A percentile compares a stretch with the other conserved stretches of the same genome.
Evolutionary conservation across 345 rosid species (phyloP).

Genomic region (Boechera retrofracta): DNA sequence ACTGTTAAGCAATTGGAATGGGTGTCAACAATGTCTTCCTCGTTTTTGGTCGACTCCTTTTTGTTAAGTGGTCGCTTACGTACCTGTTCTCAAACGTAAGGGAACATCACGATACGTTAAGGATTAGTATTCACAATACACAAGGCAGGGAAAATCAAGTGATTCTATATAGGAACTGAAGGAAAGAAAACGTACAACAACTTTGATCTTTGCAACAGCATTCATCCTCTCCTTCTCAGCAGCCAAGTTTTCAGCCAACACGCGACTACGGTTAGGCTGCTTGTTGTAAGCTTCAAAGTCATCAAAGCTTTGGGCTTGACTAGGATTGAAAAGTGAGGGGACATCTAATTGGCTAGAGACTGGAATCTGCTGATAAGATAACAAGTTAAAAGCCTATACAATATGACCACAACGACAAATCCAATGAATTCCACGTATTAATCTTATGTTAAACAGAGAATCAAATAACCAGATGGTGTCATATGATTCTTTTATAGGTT

Average conservation of each 20-base stretch:
- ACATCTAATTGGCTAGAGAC: conserved; percentile 63
- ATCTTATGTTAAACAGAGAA: conserved; percentile 14
- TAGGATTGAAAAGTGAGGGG: conserved; percentile 66
- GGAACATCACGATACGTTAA: conserved; percentile 9
- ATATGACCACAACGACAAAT: background rate
- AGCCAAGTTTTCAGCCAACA: conserved; percentile 73
- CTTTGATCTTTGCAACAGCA: conserved; percentile 98
- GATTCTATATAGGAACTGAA: background rate
- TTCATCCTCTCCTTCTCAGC: conserved; percentile 82
- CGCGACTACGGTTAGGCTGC: conserved; percentile 72
- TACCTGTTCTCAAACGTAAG: conserved; percentile 60
- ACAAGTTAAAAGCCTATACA: conserved; percentile 27
- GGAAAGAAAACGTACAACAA: conserved; percentile 71
- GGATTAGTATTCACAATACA: conserved; percentile 6
- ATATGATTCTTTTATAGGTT: background rate
- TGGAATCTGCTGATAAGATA: conserved; percentile 60
- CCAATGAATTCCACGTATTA: conserved; percentile 11
- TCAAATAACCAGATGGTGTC: conserved; percentile 8
- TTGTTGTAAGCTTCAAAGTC: conserved; percentile 77
- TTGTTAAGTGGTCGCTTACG: conserved; percentile 97
- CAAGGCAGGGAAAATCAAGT: conserved; percentile 2
- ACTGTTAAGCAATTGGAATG: conserved; percentile 74
- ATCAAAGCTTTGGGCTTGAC: conserved; percentile 80
- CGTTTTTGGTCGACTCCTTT: conserved; percentile 89
- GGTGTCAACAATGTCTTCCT: conserved; percentile 93